These are phyloP conservation scores for Vitis rupestris DNA, from an alignment of 164 flowering plant species.

Conservation along the genomic window DNA sequence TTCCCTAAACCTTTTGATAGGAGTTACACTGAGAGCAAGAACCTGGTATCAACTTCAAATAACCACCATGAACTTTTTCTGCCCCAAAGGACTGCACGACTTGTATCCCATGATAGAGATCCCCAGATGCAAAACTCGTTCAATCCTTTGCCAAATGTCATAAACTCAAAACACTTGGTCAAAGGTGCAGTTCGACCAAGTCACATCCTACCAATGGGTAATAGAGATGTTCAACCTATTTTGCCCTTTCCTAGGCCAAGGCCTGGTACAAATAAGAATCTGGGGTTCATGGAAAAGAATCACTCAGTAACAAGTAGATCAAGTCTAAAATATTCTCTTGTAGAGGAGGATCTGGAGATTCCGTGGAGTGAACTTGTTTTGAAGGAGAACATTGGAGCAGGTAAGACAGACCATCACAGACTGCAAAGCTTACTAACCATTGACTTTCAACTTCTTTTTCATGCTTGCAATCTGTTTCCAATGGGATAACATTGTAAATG, in stretches of 20 bases:
- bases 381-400: conserved; percentile 22
- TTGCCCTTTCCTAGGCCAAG: not conserved
- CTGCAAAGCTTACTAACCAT: too few relatives aligned
- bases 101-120: not conserved
- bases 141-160: too few relatives aligned
- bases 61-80: not conserved
- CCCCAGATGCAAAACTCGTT: too few relatives aligned
- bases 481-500: not conserved
- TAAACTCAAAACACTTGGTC: too few relatives aligned
- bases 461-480: not conserved
- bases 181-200: too few relatives aligned
- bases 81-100: conserved; percentile 3
- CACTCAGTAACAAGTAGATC: not conserved
- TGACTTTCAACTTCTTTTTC: not conserved
- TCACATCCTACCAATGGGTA: too few relatives aligned
- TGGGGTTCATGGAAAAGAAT: not conserved
- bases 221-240: too few relatives aligned
- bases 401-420: conserved; percentile 1
- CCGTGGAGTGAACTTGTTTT: conserved; percentile 20
- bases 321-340: conserved; percentile 6
- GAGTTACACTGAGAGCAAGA: not conserved
- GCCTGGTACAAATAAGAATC: not conserved
- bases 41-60: not conserved
- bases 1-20: not conserved
- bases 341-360: conserved; percentile 15